Evolutionary conservation across 2,329 filamentous ascomycete genomes (phyloP).

Genomic region (Botrytis fragariae): DNA sequence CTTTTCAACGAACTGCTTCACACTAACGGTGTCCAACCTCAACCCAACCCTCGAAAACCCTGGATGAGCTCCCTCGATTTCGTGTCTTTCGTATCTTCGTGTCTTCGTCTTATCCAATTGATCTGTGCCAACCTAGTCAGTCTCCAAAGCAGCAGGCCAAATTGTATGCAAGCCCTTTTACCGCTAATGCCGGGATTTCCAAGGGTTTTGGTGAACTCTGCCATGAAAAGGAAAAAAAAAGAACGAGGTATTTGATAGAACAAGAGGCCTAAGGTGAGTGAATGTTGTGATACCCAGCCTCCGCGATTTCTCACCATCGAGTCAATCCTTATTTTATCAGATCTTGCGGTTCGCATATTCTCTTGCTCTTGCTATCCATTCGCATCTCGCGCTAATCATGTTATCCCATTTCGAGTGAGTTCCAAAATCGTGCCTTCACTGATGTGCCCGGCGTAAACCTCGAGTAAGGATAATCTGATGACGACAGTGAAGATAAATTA

Average conservation of each 20-base stretch:
- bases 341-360: constrained; percentile 7
- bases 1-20: constrained; percentile 1
- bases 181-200: constrained; percentile 9
- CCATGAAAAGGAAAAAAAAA: constrained; percentile 3
- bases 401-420: constrained; percentile 12
- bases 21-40: not conserved
- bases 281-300: constrained; percentile 21
- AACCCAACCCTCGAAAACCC: not conserved
- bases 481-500: constrained; percentile 24
- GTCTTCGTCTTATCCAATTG: constrained; percentile 2
- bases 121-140: constrained; percentile 18
- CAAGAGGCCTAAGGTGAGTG: constrained; percentile 15
- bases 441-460: constrained; percentile 24
- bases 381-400: constrained; percentile 12
- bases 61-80: not conserved
- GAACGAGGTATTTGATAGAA: not conserved
- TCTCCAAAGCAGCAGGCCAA: constrained; percentile 15
- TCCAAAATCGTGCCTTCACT: constrained; percentile 14
- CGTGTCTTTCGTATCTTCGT: not conserved
- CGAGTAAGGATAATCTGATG: constrained; percentile 23
- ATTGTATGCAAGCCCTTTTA: constrained; percentile 8
- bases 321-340: constrained; percentile 8
- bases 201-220: constrained; percentile 2
- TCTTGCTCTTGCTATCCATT: constrained; percentile 18
- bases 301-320: constrained; percentile 13